phyloP scores from a whole-genome alignment of 2,329 filamentous ascomycete species.

The Gyromitra esculenta region DNA sequence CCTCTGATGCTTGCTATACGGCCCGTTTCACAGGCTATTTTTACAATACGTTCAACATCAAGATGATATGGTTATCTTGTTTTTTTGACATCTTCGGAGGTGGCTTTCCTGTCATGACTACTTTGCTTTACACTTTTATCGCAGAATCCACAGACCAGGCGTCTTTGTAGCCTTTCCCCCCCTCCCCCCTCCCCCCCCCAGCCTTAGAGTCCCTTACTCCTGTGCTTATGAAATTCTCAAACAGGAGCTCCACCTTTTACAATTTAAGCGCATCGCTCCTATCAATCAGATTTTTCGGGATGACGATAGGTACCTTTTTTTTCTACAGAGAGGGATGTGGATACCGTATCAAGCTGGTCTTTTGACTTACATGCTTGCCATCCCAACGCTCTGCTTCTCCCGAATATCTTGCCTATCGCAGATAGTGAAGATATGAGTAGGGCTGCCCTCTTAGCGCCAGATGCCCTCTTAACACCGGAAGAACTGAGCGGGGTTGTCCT shows the following conservation, averaged over 20 bases:
- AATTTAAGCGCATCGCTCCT: slow-evolving; percentile 16
- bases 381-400: slow-evolving; percentile 19
- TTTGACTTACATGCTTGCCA: slow-evolving; percentile 21
- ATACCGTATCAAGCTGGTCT: slow-evolving; percentile 30
- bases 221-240: slow-evolving; percentile 2
- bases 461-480: neutral
- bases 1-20: neutral
- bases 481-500: neutral
- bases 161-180: slow-evolving; percentile 17
- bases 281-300: slow-evolving; percentile 10
- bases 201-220: neutral
- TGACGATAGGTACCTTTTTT: slow-evolving; percentile 16
- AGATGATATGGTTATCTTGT: slow-evolving; percentile 34
- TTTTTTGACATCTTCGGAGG: slow-evolving; percentile 34
- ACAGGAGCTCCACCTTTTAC: slow-evolving; percentile 33
- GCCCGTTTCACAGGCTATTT: slow-evolving; percentile 13
- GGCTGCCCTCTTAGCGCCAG: slow-evolving; percentile 4
- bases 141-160: slow-evolving; percentile 25
- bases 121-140: slow-evolving; percentile 29
- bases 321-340: slow-evolving; percentile 34
- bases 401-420: neutral
- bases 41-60: slow-evolving; percentile 33
- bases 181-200: neutral
- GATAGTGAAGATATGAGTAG: slow-evolving; percentile 4
- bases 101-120: slow-evolving; percentile 17